These are phyloP conservation scores for Rhodotorula glutinis DNA, from an alignment of 1,284 basidiomycete genomes.

Conservation along the genomic window DNA sequence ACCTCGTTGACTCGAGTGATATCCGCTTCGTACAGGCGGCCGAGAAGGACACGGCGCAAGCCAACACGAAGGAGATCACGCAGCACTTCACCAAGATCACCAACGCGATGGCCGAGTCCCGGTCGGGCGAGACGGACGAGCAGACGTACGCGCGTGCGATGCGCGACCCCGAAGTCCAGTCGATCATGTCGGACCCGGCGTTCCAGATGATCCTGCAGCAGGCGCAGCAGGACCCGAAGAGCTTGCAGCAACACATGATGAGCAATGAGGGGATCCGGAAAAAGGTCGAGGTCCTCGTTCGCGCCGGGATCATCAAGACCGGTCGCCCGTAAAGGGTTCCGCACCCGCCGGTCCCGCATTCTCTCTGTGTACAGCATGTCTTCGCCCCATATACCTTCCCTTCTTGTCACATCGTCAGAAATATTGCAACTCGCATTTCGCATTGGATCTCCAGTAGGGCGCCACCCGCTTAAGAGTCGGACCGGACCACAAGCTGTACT, in stretches of 20 bases:
- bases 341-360: neutral
- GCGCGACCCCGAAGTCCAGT: slow-evolving; percentile 87
- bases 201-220: slow-evolving; percentile 91
- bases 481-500: too few relatives aligned
- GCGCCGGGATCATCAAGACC: slow-evolving; percentile 37
- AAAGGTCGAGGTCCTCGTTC: slow-evolving; percentile 86
- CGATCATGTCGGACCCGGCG: slow-evolving; percentile 78
- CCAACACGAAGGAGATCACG: slow-evolving; percentile 76
- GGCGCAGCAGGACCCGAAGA: slow-evolving; percentile 83
- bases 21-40: slow-evolving; percentile 54
- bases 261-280: slow-evolving; percentile 70
- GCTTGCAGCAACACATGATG: slow-evolving; percentile 96
- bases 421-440: too few relatives aligned
- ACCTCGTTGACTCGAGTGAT: neutral
- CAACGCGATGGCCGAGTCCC: slow-evolving; percentile 73
- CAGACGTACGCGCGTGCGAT: slow-evolving; percentile 90
- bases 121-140: slow-evolving; percentile 86
- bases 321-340: slow-evolving; percentile 5
- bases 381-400: neutral
- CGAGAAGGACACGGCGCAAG: slow-evolving; percentile 69
- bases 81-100: slow-evolving; percentile 75
- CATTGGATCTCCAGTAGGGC: too few relatives aligned
- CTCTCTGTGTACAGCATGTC: neutral
- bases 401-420: neutral
- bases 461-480: too few relatives aligned